Evolutionary conservation across 139 green algal species (phyloP).

Genomic region (Zygnema circumcarinatum): DNA sequence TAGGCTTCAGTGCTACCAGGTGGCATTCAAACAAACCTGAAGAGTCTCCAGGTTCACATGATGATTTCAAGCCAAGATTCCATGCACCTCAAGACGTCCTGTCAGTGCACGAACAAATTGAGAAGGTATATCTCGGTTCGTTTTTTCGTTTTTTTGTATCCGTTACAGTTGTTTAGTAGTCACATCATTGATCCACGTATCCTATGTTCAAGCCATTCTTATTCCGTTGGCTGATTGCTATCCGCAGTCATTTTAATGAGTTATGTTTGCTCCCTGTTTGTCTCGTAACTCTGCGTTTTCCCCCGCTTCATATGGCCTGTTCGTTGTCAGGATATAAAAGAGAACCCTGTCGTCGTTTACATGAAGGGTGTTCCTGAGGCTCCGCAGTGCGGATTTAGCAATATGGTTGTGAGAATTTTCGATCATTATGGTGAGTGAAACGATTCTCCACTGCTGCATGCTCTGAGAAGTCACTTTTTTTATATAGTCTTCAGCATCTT

Average conservation of each 20-base stretch:
- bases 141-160: background rate
- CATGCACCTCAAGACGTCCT: background rate
- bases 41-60: background rate
- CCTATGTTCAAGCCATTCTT: too few species aligned
- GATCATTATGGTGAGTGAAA: constrained; percentile 28
- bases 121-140: background rate
- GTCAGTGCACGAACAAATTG: constrained; percentile 10
- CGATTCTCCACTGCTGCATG: background rate
- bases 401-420: constrained; percentile 85
- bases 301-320: too few species aligned
- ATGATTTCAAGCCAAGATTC: constrained; percentile 16
- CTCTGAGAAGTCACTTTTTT: background rate
- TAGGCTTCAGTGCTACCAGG: background rate
- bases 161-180: too few species aligned
- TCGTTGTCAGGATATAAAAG: constrained; percentile 71
- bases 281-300: too few species aligned
- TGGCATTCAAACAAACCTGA: background rate
- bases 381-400: constrained; percentile 93
- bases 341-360: constrained; percentile 88
- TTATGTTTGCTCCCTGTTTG: too few species aligned
- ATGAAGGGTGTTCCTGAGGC: constrained; percentile 88
- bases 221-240: too few species aligned
- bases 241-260: too few species aligned
- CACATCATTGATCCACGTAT: too few species aligned
- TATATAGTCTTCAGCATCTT: too few species aligned